These are phyloP conservation scores for Penicillium steckii DNA, from an alignment of 495 filamentous ascomycete species.

Conservation along the genomic window DNA sequence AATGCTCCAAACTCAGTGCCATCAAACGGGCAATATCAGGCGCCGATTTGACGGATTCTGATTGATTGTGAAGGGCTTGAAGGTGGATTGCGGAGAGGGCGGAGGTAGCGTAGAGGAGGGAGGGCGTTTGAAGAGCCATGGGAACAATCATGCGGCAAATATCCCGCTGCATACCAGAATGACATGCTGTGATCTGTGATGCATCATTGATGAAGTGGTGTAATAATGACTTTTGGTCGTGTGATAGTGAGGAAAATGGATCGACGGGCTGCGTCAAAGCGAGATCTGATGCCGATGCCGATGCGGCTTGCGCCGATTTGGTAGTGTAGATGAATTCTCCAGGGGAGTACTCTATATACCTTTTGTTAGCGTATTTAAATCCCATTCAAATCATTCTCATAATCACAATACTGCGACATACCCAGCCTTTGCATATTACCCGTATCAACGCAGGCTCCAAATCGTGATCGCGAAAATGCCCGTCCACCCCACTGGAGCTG, in stretches of 20 bases:
- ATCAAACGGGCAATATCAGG: slow-evolving; percentile 46
- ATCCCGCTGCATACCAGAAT: slow-evolving; percentile 45
- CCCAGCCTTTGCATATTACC: slow-evolving; percentile 47
- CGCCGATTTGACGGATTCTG: slow-evolving; percentile 42
- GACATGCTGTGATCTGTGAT: slow-evolving; percentile 45
- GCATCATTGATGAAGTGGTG: slow-evolving; percentile 49
- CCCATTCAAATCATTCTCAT: no score
- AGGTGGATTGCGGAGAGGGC: slow-evolving; percentile 49
- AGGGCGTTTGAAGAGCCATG: slow-evolving; percentile 47
- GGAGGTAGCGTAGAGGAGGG: slow-evolving; percentile 45
- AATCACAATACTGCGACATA: no score
- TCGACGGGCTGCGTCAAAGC: slow-evolving; percentile 35
- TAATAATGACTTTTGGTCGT: slow-evolving; percentile 39
- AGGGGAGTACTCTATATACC: slow-evolving; percentile 41
- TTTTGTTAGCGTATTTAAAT: neutral
- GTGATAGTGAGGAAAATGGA: slow-evolving; percentile 41
- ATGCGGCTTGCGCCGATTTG: slow-evolving; percentile 22
- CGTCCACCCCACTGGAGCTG: slow-evolving; percentile 41
- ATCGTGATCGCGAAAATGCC: slow-evolving; percentile 46
- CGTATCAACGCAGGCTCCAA: slow-evolving; percentile 43
- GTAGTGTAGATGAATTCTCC: slow-evolving; percentile 49
- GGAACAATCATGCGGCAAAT: slow-evolving; percentile 49
- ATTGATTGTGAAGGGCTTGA: slow-evolving; percentile 42
- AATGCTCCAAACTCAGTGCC: slow-evolving; percentile 46
- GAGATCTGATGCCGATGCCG: slow-evolving; percentile 21